Evolutionary conservation across 441 rosid species (phyloP).

Genomic region (Pelargonium myrrhifolium): DNA sequence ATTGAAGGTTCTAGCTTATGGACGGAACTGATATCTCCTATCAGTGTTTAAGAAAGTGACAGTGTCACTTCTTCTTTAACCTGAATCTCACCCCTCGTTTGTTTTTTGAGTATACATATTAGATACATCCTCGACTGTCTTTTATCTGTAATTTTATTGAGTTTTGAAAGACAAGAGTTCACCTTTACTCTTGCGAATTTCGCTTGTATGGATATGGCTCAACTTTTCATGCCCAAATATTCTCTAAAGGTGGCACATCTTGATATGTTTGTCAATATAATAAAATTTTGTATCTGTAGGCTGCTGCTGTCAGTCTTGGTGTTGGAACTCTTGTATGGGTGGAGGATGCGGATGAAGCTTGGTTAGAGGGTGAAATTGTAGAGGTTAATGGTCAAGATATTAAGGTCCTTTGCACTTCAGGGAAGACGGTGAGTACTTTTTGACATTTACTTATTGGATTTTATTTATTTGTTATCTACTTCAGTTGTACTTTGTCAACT

Average conservation of each 20-base stretch:
- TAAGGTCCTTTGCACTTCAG: conserved; percentile 42
- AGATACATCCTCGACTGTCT: neutral
- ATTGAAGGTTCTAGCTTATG: too few species aligned
- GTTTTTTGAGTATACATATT: neutral
- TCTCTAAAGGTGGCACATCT: neutral
- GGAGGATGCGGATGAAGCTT: conserved; percentile 70
- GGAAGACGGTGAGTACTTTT: conserved; percentile 50
- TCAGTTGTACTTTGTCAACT: neutral
- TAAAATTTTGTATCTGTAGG: conserved; percentile 26
- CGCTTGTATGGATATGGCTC: too few species aligned
- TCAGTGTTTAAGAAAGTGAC: too few species aligned
- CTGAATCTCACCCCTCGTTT: neutral
- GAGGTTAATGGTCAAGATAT: conserved; percentile 50
- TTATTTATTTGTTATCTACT: neutral
- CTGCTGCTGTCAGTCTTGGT: conserved; percentile 33
- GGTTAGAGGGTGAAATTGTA: conserved; percentile 82
- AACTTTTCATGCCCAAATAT: neutral
- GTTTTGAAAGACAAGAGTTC: too few species aligned
- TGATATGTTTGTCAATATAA: neutral
- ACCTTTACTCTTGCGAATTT: neutral
- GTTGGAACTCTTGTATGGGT: conserved; percentile 81
- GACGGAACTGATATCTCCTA: too few species aligned
- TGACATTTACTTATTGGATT: neutral
- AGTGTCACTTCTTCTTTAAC: neutral
- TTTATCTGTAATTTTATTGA: too few species aligned